Percentiles rank a stretch among this genome's conserved stretches.
Conservation (phyloP, 2,329 filamentous ascomycete genomes). For the Cladophialophora exuberans region DNA sequence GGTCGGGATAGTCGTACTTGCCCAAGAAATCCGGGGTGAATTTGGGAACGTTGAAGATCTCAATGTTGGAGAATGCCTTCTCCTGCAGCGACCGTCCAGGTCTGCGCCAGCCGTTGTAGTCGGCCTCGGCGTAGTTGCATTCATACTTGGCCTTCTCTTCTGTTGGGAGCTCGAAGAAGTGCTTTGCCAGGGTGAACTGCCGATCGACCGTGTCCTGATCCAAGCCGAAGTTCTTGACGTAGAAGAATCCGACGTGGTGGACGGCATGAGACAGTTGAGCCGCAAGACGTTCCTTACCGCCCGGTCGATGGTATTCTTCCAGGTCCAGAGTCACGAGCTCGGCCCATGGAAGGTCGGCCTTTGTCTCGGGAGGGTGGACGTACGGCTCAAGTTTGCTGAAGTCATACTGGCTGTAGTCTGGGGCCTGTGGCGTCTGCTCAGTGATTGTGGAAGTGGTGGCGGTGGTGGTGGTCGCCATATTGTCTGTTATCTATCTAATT, state of each 20-base stretch:
- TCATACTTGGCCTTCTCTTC: conserved; percentile 64
- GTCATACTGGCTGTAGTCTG: conserved; percentile 18
- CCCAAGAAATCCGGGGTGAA: conserved; percentile 52
- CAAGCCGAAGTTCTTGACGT: conserved; percentile 63
- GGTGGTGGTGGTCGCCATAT: conserved; percentile 12
- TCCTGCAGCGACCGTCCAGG: conserved; percentile 38
- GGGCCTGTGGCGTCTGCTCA: no score
- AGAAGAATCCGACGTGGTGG: conserved; percentile 61
- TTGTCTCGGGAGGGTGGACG: conserved; percentile 23
- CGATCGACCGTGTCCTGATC: conserved; percentile 59
- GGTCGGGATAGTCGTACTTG: conserved; percentile 44
- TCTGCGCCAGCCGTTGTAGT: conserved; percentile 61
- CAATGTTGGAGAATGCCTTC: conserved; percentile 53
- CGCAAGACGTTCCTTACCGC: conserved; percentile 57
- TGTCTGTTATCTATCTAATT: not conserved
- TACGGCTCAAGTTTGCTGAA: conserved; percentile 23
- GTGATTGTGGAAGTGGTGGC: no score
- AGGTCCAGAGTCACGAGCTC: conserved; percentile 63
- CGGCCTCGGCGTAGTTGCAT: conserved; percentile 52
- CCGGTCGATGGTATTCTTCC: conserved; percentile 55
- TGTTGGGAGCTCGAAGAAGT: conserved; percentile 57
- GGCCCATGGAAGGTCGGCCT: conserved; percentile 48
- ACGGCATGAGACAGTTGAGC: conserved; percentile 58
- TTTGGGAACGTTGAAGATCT: conserved; percentile 65
- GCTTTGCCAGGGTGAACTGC: conserved; percentile 62